Evolutionary conservation across 345 rosid species (phyloP).

Genomic region (Salix purpurea): DNA sequence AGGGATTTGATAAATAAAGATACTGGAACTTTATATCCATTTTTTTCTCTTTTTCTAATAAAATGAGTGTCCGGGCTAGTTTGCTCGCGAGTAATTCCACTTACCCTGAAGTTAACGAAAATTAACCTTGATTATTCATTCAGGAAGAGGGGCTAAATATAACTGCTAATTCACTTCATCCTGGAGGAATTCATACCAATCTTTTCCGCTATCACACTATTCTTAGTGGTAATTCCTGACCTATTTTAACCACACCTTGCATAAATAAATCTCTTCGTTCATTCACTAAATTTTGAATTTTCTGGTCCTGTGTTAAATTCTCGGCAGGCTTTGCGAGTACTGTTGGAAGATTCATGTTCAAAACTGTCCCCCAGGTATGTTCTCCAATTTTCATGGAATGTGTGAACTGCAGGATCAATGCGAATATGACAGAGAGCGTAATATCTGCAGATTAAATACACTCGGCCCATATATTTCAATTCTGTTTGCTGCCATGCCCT

Average conservation of each 20-base stretch:
- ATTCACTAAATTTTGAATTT: neutral
- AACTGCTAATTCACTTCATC: constrained; percentile 69
- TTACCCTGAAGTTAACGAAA: no score
- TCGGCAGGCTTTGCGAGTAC: constrained; percentile 36
- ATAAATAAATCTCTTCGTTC: neutral
- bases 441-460: neutral
- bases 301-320: neutral
- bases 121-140: neutral
- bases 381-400: neutral
- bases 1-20: neutral
- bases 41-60: neutral
- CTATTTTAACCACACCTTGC: neutral
- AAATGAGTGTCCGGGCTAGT: no score
- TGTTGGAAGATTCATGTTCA: constrained; percentile 37
- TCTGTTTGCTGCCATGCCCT: neutral
- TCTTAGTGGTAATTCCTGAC: constrained; percentile 33
- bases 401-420: neutral
- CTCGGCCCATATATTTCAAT: neutral
- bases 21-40: neutral
- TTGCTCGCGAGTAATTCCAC: no score
- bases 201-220: constrained; percentile 35
- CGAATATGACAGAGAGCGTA: neutral
- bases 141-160: constrained; percentile 55
- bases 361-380: constrained; percentile 48
- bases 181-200: constrained; percentile 61